phyloP scores from a whole-genome alignment of 1,284 basidiomycete genomes.

The Lentinula novae-zelandiae region DNA sequence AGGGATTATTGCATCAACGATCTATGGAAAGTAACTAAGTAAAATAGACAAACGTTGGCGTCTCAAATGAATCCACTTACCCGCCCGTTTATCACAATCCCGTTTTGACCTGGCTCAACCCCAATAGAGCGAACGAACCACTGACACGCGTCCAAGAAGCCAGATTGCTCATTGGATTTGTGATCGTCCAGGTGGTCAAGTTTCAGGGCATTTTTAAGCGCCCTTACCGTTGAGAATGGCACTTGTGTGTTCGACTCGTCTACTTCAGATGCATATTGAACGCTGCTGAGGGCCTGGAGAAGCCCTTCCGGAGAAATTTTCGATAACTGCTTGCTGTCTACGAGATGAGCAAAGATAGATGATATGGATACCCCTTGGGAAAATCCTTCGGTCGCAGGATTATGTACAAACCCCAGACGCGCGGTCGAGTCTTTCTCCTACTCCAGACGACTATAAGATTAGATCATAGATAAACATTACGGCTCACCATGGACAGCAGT shows the following conservation, averaged over 20 bases:
- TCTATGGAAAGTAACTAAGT: slow-evolving; percentile 31
- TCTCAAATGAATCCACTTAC: slow-evolving; percentile 37
- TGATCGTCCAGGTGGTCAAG: slow-evolving; percentile 31
- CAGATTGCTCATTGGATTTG: slow-evolving; percentile 30
- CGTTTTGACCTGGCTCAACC: slow-evolving; percentile 54
- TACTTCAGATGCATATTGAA: slow-evolving; percentile 11
- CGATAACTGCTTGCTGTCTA: slow-evolving; percentile 34
- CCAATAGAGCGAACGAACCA: slow-evolving; percentile 50
- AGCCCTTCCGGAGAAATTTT: slow-evolving; percentile 34
- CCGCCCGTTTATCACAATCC: slow-evolving; percentile 77
- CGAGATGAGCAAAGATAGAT: slow-evolving; percentile 43
- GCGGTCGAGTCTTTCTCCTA: slow-evolving; percentile 42
- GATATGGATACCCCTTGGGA: slow-evolving; percentile 28
- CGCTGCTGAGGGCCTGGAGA: slow-evolving; percentile 34
- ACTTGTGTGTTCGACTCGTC: slow-evolving; percentile 28
- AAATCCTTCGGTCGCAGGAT: slow-evolving; percentile 33
- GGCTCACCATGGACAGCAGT: slow-evolving; percentile 60
- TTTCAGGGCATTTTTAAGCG: slow-evolving; percentile 31
- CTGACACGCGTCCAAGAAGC: slow-evolving; percentile 40
- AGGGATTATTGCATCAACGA: slow-evolving; percentile 58
- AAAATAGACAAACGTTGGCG: neutral
- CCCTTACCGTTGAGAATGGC: slow-evolving; percentile 31
- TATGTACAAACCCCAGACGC: slow-evolving; percentile 66
- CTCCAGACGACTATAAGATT: neutral
- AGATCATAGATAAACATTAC: neutral